These are phyloP conservation scores for Buddleja alternifolia DNA, from an alignment of 257 asterid genomes.

Conservation along the genomic window DNA sequence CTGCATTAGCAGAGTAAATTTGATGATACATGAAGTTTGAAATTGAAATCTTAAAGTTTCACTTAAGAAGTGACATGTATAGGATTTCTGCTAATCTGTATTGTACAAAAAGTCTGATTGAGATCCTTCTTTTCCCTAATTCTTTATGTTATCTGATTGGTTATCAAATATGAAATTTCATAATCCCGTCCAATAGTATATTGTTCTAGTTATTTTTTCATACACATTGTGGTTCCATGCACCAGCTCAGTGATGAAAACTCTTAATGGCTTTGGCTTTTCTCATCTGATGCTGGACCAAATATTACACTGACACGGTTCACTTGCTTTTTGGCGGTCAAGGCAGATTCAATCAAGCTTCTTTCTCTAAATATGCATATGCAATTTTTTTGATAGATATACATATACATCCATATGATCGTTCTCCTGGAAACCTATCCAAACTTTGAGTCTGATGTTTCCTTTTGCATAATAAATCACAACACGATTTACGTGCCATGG, in stretches of 20 bases:
- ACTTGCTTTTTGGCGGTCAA: background rate
- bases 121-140: background rate
- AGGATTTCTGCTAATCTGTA: background rate
- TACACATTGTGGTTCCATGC: background rate
- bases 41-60: conserved; percentile 6
- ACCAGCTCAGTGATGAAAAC: background rate
- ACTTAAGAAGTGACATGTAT: background rate
- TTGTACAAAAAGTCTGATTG: background rate
- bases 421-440: background rate
- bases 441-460: background rate
- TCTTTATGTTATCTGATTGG: conserved; percentile 5
- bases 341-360: background rate
- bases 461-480: background rate
- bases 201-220: background rate
- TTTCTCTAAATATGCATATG: background rate
- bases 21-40: conserved; percentile 7
- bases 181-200: background rate
- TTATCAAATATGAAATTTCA: conserved; percentile 14
- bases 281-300: background rate
- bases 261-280: background rate
- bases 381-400: background rate
- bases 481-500: background rate
- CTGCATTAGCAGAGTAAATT: conserved; percentile 12
- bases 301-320: background rate
- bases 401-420: background rate